These are phyloP conservation scores for Megacollybia marginata DNA, from an alignment of 768 basidiomycete genomes.

Conservation along the genomic window DNA sequence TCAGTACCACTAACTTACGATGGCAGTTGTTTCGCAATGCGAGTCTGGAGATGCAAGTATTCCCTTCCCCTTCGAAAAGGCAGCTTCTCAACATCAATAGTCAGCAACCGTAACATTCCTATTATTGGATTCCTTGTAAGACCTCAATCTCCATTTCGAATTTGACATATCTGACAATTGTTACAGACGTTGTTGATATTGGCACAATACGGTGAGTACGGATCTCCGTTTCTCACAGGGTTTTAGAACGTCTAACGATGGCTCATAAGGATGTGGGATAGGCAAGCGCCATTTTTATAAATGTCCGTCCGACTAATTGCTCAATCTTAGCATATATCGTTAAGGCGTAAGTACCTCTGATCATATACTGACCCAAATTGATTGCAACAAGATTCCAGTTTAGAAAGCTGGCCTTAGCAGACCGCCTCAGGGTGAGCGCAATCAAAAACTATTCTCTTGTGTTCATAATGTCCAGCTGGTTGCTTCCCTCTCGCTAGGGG, in stretches of 20 bases:
- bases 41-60: constrained; percentile 53
- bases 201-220: constrained; percentile 33
- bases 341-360: constrained; percentile 27
- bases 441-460: background rate
- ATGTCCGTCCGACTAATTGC: too few relatives aligned
- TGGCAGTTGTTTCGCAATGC: constrained; percentile 45
- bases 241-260: too few relatives aligned
- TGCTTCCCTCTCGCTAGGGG: constrained; percentile 40
- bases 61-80: background rate
- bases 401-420: constrained; percentile 22
- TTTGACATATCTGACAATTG: constrained; percentile 1
- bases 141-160: background rate
- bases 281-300: too few relatives aligned
- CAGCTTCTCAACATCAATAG: constrained; percentile 19
- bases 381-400: constrained; percentile 24
- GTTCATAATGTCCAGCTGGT: constrained; percentile 24
- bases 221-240: too few relatives aligned
- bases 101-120: constrained; percentile 44
- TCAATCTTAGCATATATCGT: constrained; percentile 31
- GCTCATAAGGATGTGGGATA: too few relatives aligned
- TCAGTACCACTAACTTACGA: background rate
- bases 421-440: constrained; percentile 29
- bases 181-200: constrained; percentile 33
- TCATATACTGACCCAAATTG: background rate
- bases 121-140: constrained; percentile 42